Evolutionary conservation across 2,329 filamentous ascomycete species (phyloP).

Genomic region (Cytospora paraplurivora): DNA sequence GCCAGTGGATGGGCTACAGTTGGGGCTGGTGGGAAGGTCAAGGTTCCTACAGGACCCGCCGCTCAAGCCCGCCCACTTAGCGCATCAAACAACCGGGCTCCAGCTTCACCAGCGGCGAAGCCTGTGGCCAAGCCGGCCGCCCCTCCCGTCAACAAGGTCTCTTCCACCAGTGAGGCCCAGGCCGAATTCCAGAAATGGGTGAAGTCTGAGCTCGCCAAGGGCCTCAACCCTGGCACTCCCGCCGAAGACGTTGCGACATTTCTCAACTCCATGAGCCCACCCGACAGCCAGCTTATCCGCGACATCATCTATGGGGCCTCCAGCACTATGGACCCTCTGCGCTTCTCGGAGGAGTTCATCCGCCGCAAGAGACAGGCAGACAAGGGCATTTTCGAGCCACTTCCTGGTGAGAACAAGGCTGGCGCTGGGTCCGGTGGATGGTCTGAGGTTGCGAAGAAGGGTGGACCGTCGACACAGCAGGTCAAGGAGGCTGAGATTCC

Average conservation of each 20-base stretch:
- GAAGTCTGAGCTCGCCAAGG: constrained; percentile 74
- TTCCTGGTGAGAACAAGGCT: constrained; percentile 51
- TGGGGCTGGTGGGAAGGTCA: constrained; percentile 89
- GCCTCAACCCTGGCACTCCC: constrained; percentile 58
- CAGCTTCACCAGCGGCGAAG: constrained; percentile 13
- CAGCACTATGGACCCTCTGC: constrained; percentile 86
- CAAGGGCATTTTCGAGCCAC: constrained; percentile 75
- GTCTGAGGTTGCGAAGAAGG: constrained; percentile 98
- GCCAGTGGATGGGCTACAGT: constrained; percentile 85
- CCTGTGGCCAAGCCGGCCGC: constrained; percentile 43
- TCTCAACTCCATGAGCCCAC: constrained; percentile 63
- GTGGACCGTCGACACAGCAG: constrained; percentile 53
- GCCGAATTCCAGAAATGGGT: constrained; percentile 97
- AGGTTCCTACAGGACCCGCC: constrained; percentile 65
- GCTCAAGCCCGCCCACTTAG: constrained; percentile 52
- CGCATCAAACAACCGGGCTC: constrained; percentile 35
- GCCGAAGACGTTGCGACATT: constrained; percentile 80
- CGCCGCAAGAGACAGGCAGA: constrained; percentile 91
- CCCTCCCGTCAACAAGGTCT: constrained; percentile 42
- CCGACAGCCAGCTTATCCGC: constrained; percentile 34
- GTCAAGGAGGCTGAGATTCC: constrained; percentile 41
- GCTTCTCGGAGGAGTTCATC: constrained; percentile 93
- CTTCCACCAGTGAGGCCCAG: constrained; percentile 58
- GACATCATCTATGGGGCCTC: constrained; percentile 88
- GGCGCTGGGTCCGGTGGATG: constrained; percentile 68